Conservation (phyloP, 2,329 filamentous ascomycete species). For the Aspergillus jensenii region DNA sequence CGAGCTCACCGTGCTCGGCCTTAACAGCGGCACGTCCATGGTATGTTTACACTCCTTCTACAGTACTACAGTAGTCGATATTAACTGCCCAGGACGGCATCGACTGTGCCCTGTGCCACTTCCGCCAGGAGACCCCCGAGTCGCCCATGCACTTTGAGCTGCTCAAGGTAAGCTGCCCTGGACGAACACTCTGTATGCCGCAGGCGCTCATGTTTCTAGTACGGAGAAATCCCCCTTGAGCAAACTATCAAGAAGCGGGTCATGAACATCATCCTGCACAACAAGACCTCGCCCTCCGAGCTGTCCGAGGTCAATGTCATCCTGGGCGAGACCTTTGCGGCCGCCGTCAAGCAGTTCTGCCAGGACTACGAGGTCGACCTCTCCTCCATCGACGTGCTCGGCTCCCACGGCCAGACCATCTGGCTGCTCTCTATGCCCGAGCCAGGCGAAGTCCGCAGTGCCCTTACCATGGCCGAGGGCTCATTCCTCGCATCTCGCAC, state of each 20-base stretch:
- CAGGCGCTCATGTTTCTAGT: constrained; percentile 21
- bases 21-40: constrained; percentile 57
- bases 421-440: constrained; percentile 58
- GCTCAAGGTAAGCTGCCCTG: constrained; percentile 28
- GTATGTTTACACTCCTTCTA: constrained; percentile 13
- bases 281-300: constrained; percentile 54
- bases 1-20: constrained; percentile 35
- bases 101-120: constrained; percentile 59
- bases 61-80: background rate
- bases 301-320: constrained; percentile 58
- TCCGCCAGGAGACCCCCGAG: constrained; percentile 53
- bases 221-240: constrained; percentile 57
- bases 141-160: constrained; percentile 58
- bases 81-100: constrained; percentile 47
- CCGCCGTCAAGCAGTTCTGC: constrained; percentile 51
- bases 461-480: constrained; percentile 60
- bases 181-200: too few species aligned
- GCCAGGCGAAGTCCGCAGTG: constrained; percentile 46
- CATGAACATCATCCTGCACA: constrained; percentile 56
- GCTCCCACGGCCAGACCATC: constrained; percentile 61
- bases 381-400: constrained; percentile 21
- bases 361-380: constrained; percentile 13
- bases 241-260: constrained; percentile 54
- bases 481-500: constrained; percentile 55
- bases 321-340: constrained; percentile 58